A percentile compares a stretch with the other conserved stretches of the same genome.
These are phyloP conservation scores for Monosporozyma aerobia DNA, from an alignment of 805 yeast species.

Conservation along the genomic window DNA sequence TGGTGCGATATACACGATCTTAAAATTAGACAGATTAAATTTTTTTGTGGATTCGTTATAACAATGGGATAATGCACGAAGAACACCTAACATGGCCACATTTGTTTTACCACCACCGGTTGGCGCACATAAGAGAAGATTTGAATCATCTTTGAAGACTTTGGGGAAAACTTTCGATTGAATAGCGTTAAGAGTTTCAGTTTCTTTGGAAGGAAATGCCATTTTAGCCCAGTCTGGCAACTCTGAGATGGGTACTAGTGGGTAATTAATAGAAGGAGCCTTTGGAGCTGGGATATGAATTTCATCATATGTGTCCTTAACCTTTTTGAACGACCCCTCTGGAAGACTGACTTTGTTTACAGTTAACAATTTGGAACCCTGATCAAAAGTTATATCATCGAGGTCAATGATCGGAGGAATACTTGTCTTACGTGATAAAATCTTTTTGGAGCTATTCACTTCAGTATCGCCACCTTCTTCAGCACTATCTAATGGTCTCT, in stretches of 20 bases:
- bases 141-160: constrained; percentile 66
- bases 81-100: constrained; percentile 78
- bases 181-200: constrained; percentile 61
- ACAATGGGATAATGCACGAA: constrained; percentile 50
- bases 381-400: constrained; percentile 54
- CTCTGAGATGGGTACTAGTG: constrained; percentile 46
- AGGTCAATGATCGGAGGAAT: constrained; percentile 44
- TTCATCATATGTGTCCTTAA: constrained; percentile 70
- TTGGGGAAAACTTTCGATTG: constrained; percentile 75
- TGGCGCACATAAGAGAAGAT: constrained; percentile 86
- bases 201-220: constrained; percentile 64
- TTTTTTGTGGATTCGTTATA: constrained; percentile 39
- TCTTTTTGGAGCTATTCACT: constrained; percentile 9
- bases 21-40: constrained; percentile 49
- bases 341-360: constrained; percentile 66
- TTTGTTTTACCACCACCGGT: constrained; percentile 99
- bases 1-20: constrained; percentile 86
- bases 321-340: constrained; percentile 69
- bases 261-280: constrained; percentile 33
- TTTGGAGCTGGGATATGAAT: constrained; percentile 86
- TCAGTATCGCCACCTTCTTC: background rate
- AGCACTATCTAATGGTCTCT: constrained; percentile 4
- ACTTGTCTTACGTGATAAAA: constrained; percentile 18
- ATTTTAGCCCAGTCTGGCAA: constrained; percentile 77
- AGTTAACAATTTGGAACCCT: constrained; percentile 63